Conservation (phyloP, 2,329 filamentous ascomycete genomes). For the Keithomyces neogunnii region DNA sequence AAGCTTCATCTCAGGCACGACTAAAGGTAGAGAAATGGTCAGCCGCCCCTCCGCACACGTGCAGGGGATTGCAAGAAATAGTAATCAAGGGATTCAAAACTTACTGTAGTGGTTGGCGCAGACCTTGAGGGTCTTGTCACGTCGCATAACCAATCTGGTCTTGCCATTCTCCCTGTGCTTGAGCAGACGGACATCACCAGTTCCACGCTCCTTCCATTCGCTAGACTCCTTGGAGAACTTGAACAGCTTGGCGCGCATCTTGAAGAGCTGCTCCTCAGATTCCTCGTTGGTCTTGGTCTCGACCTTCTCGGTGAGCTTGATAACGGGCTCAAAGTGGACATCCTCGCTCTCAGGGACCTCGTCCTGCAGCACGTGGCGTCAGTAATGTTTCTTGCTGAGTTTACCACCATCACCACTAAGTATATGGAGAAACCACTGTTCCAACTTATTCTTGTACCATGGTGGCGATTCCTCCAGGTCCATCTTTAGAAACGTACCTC, state of each 20-base stretch:
- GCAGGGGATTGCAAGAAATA: not conserved
- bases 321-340: constrained; percentile 94
- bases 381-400: not conserved
- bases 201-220: constrained; percentile 99
- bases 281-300: constrained; percentile 98
- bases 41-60: not conserved
- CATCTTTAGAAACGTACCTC: constrained; percentile 36
- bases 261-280: constrained; percentile 93
- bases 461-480: not conserved
- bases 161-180: constrained; percentile 99
- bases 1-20: constrained; percentile 98
- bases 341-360: constrained; percentile 81
- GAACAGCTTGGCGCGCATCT: constrained; percentile 99
- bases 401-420: not conserved
- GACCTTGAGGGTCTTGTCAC: constrained; percentile 99
- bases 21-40: constrained; percentile 32
- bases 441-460: not conserved
- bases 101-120: constrained; percentile 99
- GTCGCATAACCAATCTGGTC: constrained; percentile 94
- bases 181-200: constrained; percentile 88
- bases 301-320: constrained; percentile 92
- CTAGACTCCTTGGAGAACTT: constrained; percentile 85
- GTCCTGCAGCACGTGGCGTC: constrained; percentile 39
- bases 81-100: constrained; percentile 22
- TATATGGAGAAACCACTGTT: not conserved